Evolutionary conservation across 2,329 filamentous ascomycete genomes (phyloP), one percentile per base, ranked within the genome.

Genomic region (Neocatenulostroma microsporum): DNA sequence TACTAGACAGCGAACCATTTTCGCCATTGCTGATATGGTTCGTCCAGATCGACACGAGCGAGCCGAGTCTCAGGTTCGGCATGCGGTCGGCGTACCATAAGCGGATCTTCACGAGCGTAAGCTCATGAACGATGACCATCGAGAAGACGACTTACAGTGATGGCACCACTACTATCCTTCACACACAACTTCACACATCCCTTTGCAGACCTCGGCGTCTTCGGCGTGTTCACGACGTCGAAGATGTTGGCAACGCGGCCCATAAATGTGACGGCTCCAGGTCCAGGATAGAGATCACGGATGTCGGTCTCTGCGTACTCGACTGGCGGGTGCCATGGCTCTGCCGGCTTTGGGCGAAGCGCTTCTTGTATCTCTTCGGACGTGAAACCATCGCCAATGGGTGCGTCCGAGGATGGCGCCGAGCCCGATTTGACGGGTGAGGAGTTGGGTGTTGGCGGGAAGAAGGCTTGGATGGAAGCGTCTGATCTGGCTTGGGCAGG

Each of bases 161-260:
- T 64, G 3, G 66, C 68, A 3, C 66, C 74, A 0, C 64, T 68
- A 28, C 73, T 64, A 51, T 80, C 76, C 32, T 69, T 70, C n/a
- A 80, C 50, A 21, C 73, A 63, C 7, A 79, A 50, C 36, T 69
- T 70, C 38, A 76, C 57, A 49, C 67, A 73, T 11, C 71, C 70
- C 42, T 66, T 64, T 2, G 72, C 69, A 25, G 63, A 62, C 24
- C 54, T 56, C 23, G 67, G 62, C 25, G 57, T 62, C 42, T 63
- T 67, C 39, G 58, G 65, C 3, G 56, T 57, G 15, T 63, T 67
- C 9, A 53, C 48, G 5, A 64, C 56, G 20, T 72, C 61, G 31
- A 59, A 68, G 43, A 76, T 66, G 50, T 78, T 78, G 9, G 74
- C 71, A 10, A 80, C 53, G 19, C 76, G 62, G 2, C 76, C 76